These are phyloP conservation scores for Vigna hirtella DNA, from an alignment of 306 rosid genomes.

Conservation along the genomic window DNA sequence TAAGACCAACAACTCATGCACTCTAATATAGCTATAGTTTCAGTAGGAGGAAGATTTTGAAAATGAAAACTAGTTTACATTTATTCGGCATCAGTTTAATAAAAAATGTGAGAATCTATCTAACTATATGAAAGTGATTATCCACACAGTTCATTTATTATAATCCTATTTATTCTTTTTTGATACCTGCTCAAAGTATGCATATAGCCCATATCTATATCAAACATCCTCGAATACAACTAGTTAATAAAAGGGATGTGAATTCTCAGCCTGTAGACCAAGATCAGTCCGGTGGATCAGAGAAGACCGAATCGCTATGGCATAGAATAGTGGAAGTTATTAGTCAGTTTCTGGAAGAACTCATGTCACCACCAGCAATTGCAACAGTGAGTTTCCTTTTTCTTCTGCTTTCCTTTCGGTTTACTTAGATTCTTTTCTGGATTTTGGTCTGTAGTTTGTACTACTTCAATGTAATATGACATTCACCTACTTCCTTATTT, in stretches of 20 bases:
- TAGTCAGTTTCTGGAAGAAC: constrained; percentile 55
- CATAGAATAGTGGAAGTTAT: constrained; percentile 45
- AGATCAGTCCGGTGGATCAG: constrained; percentile 34
- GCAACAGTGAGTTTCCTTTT: constrained; percentile 69
- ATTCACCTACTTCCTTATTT: constrained; percentile 26
- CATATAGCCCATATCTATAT: not conserved
- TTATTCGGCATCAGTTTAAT: not conserved
- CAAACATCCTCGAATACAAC: not conserved
- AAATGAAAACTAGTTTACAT: constrained; percentile 11
- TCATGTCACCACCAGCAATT: constrained; percentile 80
- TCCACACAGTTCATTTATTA: not conserved
- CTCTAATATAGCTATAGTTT: constrained; percentile 2
- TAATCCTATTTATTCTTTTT: not conserved
- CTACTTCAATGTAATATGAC: constrained; percentile 23
- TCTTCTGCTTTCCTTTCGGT: not conserved
- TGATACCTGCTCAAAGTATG: not conserved
- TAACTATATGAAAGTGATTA: constrained; percentile 22
- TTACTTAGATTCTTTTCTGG: not conserved
- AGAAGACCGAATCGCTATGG: constrained; percentile 47
- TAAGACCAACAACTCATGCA: constrained; percentile 46
- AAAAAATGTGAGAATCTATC: no score
- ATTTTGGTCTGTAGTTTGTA: constrained; percentile 7
- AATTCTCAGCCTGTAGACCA: constrained; percentile 52
- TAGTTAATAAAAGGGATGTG: constrained; percentile 28
- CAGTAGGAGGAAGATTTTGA: not conserved